Conservation (phyloP, 2,329 filamentous ascomycete genomes). For the Grosmannia serpens region DNA sequence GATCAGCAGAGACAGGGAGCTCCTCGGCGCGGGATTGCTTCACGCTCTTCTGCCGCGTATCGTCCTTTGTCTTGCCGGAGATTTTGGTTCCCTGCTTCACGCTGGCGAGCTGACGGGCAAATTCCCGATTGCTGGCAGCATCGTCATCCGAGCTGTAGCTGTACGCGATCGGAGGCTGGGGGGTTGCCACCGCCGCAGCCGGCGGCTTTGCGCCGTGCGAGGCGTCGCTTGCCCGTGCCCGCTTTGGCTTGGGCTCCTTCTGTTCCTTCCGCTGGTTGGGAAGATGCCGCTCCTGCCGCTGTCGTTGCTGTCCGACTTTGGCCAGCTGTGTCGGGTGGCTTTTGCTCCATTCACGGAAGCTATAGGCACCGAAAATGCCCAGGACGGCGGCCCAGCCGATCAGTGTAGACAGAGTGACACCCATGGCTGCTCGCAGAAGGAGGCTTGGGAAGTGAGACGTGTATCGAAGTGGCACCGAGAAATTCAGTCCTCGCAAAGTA, state of each 20-base stretch:
- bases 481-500: not conserved
- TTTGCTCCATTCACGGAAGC: conserved; percentile 16
- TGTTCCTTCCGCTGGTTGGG: conserved; percentile 23
- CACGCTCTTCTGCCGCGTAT: conserved; percentile 56
- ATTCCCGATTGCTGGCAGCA: conserved; percentile 47
- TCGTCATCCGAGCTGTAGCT: conserved; percentile 45
- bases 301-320: conserved; percentile 14
- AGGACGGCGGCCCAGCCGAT: conserved; percentile 22
- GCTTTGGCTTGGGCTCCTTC: conserved; percentile 19
- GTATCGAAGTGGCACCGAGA: not conserved
- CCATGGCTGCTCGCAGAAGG: conserved; percentile 16
- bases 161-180: conserved; percentile 10
- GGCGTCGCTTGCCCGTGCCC: conserved; percentile 25
- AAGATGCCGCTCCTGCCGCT: conserved; percentile 20
- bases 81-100: conserved; percentile 59
- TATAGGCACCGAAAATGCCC: conserved; percentile 13
- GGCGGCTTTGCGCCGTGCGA: conserved; percentile 24
- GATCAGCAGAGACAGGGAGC: conserved; percentile 23
- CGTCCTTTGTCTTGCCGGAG: conserved; percentile 39
- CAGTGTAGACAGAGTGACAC: conserved; percentile 22
- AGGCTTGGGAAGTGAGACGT: not conserved
- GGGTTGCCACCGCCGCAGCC: conserved; percentile 5
- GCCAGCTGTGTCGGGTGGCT: conserved; percentile 13
- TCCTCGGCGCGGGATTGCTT: conserved; percentile 56
- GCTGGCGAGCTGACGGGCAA: conserved; percentile 61